A percentile compares a stretch with the other conserved stretches of the same genome.
phyloP scores from a whole-genome alignment of 208 protist species.

The Leishmania martiniquensis region DNA sequence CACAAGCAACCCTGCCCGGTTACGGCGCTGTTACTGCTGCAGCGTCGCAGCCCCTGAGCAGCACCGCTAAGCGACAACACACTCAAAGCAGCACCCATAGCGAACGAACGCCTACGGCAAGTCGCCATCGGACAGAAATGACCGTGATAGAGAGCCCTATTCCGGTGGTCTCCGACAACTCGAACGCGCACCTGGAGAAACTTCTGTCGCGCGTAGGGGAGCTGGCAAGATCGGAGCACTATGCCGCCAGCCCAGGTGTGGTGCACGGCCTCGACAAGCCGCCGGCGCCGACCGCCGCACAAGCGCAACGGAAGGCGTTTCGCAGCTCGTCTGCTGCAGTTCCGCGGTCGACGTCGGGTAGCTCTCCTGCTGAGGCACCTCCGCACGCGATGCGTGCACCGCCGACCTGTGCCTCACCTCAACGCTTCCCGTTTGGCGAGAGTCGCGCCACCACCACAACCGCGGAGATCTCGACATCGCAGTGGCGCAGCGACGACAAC shows the following conservation, averaged over 20 bases:
- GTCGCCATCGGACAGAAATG: conserved; percentile 21
- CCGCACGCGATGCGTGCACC: neutral
- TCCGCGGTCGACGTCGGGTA: neutral
- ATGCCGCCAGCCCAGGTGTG: neutral
- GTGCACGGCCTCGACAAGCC: neutral
- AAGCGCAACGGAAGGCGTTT: neutral
- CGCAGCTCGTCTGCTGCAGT: neutral
- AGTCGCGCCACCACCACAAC: neutral
- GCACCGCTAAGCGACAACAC: neutral
- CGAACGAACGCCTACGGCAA: conserved; percentile 14
- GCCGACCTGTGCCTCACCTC: neutral
- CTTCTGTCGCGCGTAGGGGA: conserved; percentile 6
- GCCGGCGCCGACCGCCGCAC: neutral
- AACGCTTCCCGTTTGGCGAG: conserved; percentile 16
- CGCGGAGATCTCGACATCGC: neutral
- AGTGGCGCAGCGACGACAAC: neutral
- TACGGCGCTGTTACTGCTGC: neutral
- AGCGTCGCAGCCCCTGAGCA: neutral
- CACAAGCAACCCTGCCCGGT: neutral
- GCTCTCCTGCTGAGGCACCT: neutral
- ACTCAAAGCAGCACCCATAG: neutral
- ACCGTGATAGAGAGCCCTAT: conserved; percentile 44
- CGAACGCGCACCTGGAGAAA: conserved; percentile 21
- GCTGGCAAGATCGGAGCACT: neutral
- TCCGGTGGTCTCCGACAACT: conserved; percentile 33